Percentiles rank a stretch among this genome's conserved stretches.
Conservation (phyloP, 495 filamentous ascomycete species). For the Penicillium psychrofluorescens region DNA sequence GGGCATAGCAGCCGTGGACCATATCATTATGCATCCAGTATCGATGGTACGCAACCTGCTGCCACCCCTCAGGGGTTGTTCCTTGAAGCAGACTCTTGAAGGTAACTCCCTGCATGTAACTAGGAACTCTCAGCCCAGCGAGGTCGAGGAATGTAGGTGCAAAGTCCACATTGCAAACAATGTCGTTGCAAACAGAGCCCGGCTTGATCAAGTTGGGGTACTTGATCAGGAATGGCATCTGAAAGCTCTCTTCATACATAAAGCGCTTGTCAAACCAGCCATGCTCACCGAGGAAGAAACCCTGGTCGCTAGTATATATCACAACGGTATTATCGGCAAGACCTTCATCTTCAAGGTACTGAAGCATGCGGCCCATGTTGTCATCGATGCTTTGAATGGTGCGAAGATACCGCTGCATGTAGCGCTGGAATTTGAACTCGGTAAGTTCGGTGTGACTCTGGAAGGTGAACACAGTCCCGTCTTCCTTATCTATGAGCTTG, state of each 20-base stretch:
- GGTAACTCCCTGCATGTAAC: conserved; percentile 36
- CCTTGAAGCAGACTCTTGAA: conserved; percentile 22
- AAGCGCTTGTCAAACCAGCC: conserved; percentile 44
- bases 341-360: conserved; percentile 26
- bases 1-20: conserved; percentile 31
- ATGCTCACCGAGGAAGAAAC: conserved; percentile 43
- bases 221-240: conserved; percentile 38
- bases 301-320: conserved; percentile 39
- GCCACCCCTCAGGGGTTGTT: conserved; percentile 26
- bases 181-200: conserved; percentile 27
- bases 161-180: conserved; percentile 39
- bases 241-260: conserved; percentile 41
- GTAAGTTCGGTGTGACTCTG: conserved; percentile 21
- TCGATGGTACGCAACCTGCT: conserved; percentile 38
- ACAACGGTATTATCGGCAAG: conserved; percentile 32
- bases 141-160: conserved; percentile 35
- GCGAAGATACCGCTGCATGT: conserved; percentile 40
- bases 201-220: conserved; percentile 27
- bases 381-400: conserved; percentile 38
- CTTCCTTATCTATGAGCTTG: conserved; percentile 33
- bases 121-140: conserved; percentile 22
- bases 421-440: conserved; percentile 42
- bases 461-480: conserved; percentile 31
- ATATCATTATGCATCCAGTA: conserved; percentile 42
- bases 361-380: conserved; percentile 33